Percentiles rank a stretch among this genome's conserved stretches.
Conservation (phyloP, 106 monocot genomes). For the Amphibolis antarctica region DNA sequence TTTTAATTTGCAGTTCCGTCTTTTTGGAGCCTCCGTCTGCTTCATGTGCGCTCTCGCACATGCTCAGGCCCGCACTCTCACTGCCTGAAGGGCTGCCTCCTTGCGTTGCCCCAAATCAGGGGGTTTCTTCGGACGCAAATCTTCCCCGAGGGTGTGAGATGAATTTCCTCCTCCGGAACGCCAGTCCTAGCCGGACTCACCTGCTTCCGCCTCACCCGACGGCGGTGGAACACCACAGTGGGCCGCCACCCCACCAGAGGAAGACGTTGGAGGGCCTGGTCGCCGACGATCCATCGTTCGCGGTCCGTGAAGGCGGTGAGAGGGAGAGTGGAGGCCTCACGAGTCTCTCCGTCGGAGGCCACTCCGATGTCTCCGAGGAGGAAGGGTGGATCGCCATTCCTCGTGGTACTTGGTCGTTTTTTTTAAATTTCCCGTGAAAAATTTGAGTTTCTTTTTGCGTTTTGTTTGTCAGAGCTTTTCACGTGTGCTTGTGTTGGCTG, state of each 20-base stretch:
- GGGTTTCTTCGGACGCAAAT: too few relatives aligned
- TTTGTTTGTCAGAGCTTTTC: background rate
- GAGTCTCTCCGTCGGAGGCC: background rate
- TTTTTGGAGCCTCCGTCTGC: too few relatives aligned
- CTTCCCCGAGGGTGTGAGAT: background rate
- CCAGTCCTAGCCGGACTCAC: background rate
- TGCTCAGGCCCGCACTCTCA: too few relatives aligned
- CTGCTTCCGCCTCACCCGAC: background rate
- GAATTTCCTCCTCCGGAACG: slow-evolving; percentile 2
- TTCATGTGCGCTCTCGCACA: too few relatives aligned
- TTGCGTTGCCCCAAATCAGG: too few relatives aligned
- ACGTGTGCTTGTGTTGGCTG: background rate
- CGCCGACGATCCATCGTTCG: slow-evolving; percentile 5
- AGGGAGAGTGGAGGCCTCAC: background rate
- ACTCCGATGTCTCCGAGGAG: slow-evolving; percentile 13
- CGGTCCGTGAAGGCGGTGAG: background rate
- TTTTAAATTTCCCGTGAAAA: too few relatives aligned
- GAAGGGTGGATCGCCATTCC: slow-evolving; percentile 20
- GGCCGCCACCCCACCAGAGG: background rate
- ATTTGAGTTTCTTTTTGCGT: background rate
- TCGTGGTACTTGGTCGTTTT: background rate
- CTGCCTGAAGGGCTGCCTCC: too few relatives aligned
- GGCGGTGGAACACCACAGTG: background rate
- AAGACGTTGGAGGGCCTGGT: slow-evolving; percentile 16
- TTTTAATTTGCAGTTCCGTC: too few relatives aligned